Conservation (phyloP, 179 eudicot species). For the Sideroxylon spinosum region DNA sequence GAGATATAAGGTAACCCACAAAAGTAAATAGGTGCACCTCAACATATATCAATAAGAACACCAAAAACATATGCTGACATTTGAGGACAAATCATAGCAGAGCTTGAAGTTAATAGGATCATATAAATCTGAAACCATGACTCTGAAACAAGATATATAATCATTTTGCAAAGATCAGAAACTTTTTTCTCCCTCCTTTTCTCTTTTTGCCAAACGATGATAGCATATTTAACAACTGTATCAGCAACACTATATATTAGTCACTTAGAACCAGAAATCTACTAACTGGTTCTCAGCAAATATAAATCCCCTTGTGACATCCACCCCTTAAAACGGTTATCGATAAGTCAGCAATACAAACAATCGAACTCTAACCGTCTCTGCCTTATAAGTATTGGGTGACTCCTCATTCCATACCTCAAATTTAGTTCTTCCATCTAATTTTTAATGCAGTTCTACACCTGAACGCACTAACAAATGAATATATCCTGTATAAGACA, state of each 20-base stretch:
- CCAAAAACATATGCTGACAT: constrained; percentile 8
- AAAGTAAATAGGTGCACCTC: constrained; percentile 4
- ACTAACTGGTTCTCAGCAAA: neutral
- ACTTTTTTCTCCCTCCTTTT: neutral
- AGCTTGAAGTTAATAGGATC: constrained; percentile 12
- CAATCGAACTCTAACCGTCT: constrained; percentile 6
- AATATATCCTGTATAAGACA: neutral
- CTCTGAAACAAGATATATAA: constrained; percentile 13
- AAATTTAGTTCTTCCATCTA: neutral
- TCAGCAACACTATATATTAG: constrained; percentile 5
- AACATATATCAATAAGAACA: neutral
- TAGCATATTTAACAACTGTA: constrained; percentile 10
- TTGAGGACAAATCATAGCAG: constrained; percentile 12
- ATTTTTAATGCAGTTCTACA: neutral
- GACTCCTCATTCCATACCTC: constrained; percentile 7
- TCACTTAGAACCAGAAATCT: constrained; percentile 10
- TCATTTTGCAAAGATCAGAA: constrained; percentile 1
- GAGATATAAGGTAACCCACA: constrained; percentile 14
- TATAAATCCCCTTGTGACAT: neutral
- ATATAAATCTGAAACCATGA: neutral
- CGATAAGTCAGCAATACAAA: constrained; percentile 10
- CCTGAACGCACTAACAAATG: constrained; percentile 1
- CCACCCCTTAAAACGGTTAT: neutral
- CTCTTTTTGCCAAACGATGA: constrained; percentile 8
- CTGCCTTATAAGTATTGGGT: neutral